Evolutionary conservation across 139 green algal genomes (phyloP).

Genomic region (Chlorokybus atmophyticus): DNA sequence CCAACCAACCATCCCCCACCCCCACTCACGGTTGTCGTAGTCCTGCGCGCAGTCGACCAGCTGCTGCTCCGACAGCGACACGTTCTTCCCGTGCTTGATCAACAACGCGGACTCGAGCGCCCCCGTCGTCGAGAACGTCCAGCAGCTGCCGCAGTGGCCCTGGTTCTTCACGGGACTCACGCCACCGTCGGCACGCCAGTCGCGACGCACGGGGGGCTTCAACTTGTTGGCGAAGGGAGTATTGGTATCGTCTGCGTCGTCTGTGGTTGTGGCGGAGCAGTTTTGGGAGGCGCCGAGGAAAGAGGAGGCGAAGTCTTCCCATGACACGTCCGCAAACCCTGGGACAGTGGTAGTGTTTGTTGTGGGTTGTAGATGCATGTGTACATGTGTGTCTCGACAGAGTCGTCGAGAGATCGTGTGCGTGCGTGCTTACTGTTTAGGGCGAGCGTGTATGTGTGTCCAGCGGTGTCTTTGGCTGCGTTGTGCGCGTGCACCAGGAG

Average conservation of each 20-base stretch:
- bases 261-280: constrained; percentile 16
- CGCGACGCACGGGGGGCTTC: constrained; percentile 26
- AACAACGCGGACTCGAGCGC: constrained; percentile 78
- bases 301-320: constrained; percentile 58
- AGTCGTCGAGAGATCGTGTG: too few relatives aligned
- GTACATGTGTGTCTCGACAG: too few relatives aligned
- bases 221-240: constrained; percentile 9
- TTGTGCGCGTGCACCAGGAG: too few relatives aligned
- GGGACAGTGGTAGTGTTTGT: too few relatives aligned
- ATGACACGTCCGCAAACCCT: constrained; percentile 75
- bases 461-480: too few relatives aligned
- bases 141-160: constrained; percentile 75
- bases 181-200: constrained; percentile 69
- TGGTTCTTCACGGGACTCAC: constrained; percentile 92
- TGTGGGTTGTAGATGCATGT: too few relatives aligned
- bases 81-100: constrained; percentile 64
- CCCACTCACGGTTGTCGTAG: constrained; percentile 22
- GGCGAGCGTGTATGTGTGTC: too few relatives aligned
- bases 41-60: constrained; percentile 67
- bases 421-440: too few relatives aligned
- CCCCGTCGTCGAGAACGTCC: constrained; percentile 75
- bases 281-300: constrained; percentile 38
- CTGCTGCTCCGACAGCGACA: constrained; percentile 82
- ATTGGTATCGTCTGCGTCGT: constrained; percentile 14
- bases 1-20: too few relatives aligned